Base-by-base conservation (phyloP, 768 basidiomycete genomes). In the Saitozyma sp. region DNA sequence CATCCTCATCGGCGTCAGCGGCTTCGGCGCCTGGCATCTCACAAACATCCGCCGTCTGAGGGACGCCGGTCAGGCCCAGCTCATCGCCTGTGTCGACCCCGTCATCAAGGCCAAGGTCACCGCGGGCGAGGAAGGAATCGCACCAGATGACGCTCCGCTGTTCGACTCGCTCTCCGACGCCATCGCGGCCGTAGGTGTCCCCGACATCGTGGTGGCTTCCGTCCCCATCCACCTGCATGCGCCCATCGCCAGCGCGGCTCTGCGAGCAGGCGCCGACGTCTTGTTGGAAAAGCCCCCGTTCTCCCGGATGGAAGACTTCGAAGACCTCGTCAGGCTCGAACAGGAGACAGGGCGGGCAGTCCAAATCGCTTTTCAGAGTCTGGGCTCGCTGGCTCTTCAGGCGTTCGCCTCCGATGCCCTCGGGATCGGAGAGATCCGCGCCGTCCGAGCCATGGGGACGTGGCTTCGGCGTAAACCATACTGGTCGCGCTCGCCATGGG, bases 251-350 rank as follows among this genome's bases (percentile, higher is more conserved):
- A 56, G 40, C 13, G 53, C 48, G 17, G 61, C 61, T 39, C 50
- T 62, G 3, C 54, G 14, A 7, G 13, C 48, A 14, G 61, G 61
- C 37, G 43, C 54, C 19, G 55, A 62, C 41, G 61, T 62, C 46
- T 39, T 56, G 6, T 54, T 62, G 16, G 61, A 62, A 48, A 62
- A 62, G 37, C 61, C 61, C 16, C 61, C 61, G 7, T 62, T 62
- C 39, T 43, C 61, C 11, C 40, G 45, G 9, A 49, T 62, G 54
- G 29, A 16, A 11, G 61, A 62, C 45, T 62, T 62, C 43, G 54
- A 62, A 20, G 43, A 56, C 8, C 29, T 56, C 17, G 17, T 55
- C 13, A 14, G 13, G 14, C 46, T 62, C 6, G 46, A 62, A 41
- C 9, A 41, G n/a, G 16, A 48, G 14, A 62, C 61, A 20, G 61